phyloP scores from a whole-genome alignment of 495 filamentous ascomycete genomes.

The Neurospora sp. region DNA sequence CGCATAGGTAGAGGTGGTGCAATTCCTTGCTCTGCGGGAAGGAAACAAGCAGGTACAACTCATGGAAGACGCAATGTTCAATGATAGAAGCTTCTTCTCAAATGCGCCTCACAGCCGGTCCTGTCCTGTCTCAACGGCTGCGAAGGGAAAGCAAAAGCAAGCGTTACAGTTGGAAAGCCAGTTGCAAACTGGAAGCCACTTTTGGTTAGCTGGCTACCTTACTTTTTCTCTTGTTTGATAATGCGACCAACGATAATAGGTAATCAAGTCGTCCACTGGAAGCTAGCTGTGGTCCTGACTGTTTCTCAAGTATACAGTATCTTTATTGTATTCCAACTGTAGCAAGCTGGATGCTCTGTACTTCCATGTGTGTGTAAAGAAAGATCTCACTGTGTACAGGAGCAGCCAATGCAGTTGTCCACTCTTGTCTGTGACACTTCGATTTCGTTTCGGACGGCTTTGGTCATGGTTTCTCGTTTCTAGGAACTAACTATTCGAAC shows the following conservation, averaged over 20 bases:
- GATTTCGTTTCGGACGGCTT: neutral
- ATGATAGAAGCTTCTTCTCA: neutral
- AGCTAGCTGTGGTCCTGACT: neutral
- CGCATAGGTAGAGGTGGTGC: neutral
- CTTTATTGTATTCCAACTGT: neutral
- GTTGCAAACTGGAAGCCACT: neutral
- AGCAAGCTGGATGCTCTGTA: neutral
- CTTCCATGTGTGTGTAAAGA: neutral
- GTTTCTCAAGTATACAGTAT: neutral
- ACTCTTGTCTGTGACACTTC: neutral
- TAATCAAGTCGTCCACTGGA: neutral
- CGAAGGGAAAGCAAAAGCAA: neutral
- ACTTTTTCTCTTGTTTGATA: neutral
- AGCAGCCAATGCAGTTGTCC: neutral
- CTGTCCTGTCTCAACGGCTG: neutral
- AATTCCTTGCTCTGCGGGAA: neutral
- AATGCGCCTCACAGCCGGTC: neutral
- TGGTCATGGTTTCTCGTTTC: neutral
- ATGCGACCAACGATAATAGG: neutral
- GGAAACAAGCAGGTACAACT: neutral
- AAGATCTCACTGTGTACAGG: neutral
- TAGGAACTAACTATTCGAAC: neutral
- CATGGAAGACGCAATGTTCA: neutral
- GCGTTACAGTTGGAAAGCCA: neutral
- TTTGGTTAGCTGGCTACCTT: neutral